Evolutionary conservation across 2,329 filamentous ascomycete species (phyloP).

Genomic region (Aspergillus viridinutans): DNA sequence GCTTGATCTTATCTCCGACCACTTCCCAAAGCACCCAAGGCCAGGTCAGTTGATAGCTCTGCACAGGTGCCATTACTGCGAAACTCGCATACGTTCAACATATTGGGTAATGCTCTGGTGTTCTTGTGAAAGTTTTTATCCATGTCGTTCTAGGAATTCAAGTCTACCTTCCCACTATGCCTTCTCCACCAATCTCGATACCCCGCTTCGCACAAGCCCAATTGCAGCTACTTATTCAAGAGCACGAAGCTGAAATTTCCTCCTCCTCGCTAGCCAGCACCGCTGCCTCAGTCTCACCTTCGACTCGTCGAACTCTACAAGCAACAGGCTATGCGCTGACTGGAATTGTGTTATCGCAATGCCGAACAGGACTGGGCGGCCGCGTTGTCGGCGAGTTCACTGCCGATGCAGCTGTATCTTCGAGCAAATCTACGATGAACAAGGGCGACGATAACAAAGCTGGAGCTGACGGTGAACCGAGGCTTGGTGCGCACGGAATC

Average conservation of each 20-base stretch:
- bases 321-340: slow-evolving; percentile 39
- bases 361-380: slow-evolving; percentile 87
- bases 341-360: slow-evolving; percentile 62
- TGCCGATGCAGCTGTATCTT: slow-evolving; percentile 63
- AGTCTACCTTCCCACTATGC: not conserved
- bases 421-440: slow-evolving; percentile 18
- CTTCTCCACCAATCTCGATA: slow-evolving; percentile 28
- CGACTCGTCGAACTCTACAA: slow-evolving; percentile 41
- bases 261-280: slow-evolving; percentile 41
- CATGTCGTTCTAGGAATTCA: not conserved
- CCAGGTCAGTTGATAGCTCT: not conserved
- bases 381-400: slow-evolving; percentile 79
- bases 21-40: not conserved
- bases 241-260: slow-evolving; percentile 43
- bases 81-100: not conserved
- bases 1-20: not conserved
- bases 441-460: slow-evolving; percentile 29
- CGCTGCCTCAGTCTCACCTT: slow-evolving; percentile 37
- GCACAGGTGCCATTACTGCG: not conserved
- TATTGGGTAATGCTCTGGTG: not conserved
- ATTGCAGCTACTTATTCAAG: slow-evolving; percentile 38
- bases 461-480: slow-evolving; percentile 35
- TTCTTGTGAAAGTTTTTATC: not conserved
- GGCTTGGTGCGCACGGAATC: slow-evolving; percentile 44
- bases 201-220: slow-evolving; percentile 41